Conservation (phyloP, 2,329 filamentous ascomycete species). For the Cladophialophora yegresii region DNA sequence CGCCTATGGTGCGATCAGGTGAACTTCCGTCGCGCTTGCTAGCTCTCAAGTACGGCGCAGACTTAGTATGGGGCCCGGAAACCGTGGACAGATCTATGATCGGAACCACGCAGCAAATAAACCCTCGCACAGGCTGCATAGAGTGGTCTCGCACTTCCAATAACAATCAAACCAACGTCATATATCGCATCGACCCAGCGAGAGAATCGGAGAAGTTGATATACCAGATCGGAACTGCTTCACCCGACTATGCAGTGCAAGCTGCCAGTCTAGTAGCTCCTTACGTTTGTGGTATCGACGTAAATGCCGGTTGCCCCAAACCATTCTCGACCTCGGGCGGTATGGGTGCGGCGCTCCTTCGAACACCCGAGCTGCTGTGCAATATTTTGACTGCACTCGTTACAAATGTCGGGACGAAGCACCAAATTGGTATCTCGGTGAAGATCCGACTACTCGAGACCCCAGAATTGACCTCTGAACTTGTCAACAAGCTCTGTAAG, state of each 20-base stretch:
- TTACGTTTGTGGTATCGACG: conserved; percentile 91
- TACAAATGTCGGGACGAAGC: conserved; percentile 71
- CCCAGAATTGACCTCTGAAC: conserved; percentile 69
- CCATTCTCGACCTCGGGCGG: conserved; percentile 90
- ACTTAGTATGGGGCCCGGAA: conserved; percentile 96
- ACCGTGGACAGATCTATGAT: conserved; percentile 92
- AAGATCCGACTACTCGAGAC: conserved; percentile 90
- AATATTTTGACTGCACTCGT: conserved; percentile 83
- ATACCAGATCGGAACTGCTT: conserved; percentile 88
- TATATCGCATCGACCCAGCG: conserved; percentile 80
- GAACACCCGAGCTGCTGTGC: conserved; percentile 78
- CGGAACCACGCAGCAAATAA: conserved; percentile 75
- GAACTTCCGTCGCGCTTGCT: conserved; percentile 87
- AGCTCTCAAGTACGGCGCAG: conserved; percentile 90
- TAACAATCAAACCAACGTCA: conserved; percentile 63
- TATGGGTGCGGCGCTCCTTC: conserved; percentile 91
- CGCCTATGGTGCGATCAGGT: conserved; percentile 97
- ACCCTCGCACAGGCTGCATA: conserved; percentile 73
- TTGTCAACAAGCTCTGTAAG: conserved; percentile 75
- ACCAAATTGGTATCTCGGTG: conserved; percentile 90
- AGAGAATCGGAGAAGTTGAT: conserved; percentile 75
- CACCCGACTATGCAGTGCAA: conserved; percentile 77
- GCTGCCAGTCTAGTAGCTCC: conserved; percentile 80
- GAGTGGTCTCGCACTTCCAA: conserved; percentile 80
- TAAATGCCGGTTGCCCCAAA: conserved; percentile 98